A percentile compares a stretch with the other conserved stretches of the same genome.
These are phyloP conservation scores for Aechmea fasciata DNA, from an alignment of 176 grass and related monocot species.

Conservation along the genomic window DNA sequence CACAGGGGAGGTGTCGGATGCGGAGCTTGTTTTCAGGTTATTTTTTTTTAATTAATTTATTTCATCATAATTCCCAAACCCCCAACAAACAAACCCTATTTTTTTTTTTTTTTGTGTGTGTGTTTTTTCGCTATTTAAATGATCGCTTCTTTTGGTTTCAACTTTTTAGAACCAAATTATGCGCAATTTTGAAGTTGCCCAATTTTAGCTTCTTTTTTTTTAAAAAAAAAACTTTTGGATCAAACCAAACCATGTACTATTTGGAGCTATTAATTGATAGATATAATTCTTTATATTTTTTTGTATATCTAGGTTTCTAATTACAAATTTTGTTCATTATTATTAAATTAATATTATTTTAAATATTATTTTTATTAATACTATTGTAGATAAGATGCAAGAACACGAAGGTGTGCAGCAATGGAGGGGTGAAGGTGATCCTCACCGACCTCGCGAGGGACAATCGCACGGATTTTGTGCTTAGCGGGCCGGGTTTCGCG, in stretches of 20 bases:
- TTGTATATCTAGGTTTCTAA: neutral
- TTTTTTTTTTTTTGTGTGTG: too few species aligned
- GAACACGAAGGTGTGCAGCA: slow-evolving; percentile 37
- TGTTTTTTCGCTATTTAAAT: too few species aligned
- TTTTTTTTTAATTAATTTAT: neutral
- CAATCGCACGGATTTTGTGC: slow-evolving; percentile 55
- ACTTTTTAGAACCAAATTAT: neutral
- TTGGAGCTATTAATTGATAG: too few species aligned
- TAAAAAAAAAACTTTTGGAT: neutral
- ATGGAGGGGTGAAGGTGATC: slow-evolving; percentile 44
- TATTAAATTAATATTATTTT: neutral
- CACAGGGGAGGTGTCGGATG: slow-evolving; percentile 64
- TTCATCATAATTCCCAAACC: too few species aligned
- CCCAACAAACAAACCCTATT: too few species aligned
- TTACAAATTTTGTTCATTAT: neutral
- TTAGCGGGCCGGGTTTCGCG: slow-evolving; percentile 41
- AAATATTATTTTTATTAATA: too few species aligned
- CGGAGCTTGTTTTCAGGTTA: slow-evolving; percentile 73
- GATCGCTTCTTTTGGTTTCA: too few species aligned
- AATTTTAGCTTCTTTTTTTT: slow-evolving; percentile 6
- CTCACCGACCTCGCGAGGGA: slow-evolving; percentile 55
- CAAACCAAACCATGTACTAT: too few species aligned
- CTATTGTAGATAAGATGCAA: slow-evolving; percentile 60
- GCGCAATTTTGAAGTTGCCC: too few species aligned
- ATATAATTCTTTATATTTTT: too few species aligned